Percentiles rank a stretch among this genome's conserved stretches.
These are phyloP conservation scores for Phaeosphaeriaceae sp. DNA, from an alignment of 2,329 filamentous ascomycete genomes.

Conservation along the genomic window DNA sequence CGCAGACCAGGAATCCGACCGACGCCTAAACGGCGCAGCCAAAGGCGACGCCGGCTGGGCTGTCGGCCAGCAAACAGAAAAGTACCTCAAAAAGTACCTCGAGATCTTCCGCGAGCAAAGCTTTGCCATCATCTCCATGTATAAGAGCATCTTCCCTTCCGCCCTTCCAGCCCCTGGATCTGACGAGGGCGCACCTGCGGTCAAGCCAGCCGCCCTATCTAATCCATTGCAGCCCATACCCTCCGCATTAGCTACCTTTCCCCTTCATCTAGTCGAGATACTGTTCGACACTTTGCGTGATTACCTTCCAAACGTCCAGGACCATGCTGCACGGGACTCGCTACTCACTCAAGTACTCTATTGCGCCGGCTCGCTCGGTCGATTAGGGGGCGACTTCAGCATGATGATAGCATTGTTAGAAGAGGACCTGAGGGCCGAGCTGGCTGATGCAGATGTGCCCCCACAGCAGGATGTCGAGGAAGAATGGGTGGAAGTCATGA, in stretches of 20 bases:
- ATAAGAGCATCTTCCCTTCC: slow-evolving; percentile 83
- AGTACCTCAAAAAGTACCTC: slow-evolving; percentile 92
- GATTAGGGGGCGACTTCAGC: slow-evolving; percentile 91
- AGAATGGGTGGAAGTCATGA: slow-evolving; percentile 89
- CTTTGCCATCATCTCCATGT: slow-evolving; percentile 94
- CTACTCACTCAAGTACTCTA: slow-evolving; percentile 92
- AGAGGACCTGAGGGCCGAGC: slow-evolving; percentile 51
- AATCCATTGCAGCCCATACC: slow-evolving; percentile 66
- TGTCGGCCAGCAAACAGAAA: slow-evolving; percentile 88
- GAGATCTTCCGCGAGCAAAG: slow-evolving; percentile 98
- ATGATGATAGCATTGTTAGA: slow-evolving; percentile 76
- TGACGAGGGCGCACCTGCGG: slow-evolving; percentile 32
- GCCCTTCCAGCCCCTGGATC: slow-evolving; percentile 54
- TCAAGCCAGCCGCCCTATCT: slow-evolving; percentile 22
- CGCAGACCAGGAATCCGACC: slow-evolving; percentile 80
- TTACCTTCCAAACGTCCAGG: slow-evolving; percentile 83
- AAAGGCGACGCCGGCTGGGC: slow-evolving; percentile 61
- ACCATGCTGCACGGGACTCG: slow-evolving; percentile 82
- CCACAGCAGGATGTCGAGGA: slow-evolving; percentile 51
- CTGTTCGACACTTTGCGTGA: slow-evolving; percentile 75
- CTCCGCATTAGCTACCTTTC: slow-evolving; percentile 81
- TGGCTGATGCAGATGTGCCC: slow-evolving; percentile 45
- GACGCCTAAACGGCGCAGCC: slow-evolving; percentile 44
- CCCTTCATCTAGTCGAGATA: slow-evolving; percentile 81
- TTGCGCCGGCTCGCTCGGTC: slow-evolving; percentile 87